Base-by-base conservation (phyloP, 805 yeast species). In the Candida ponderosae region DNA sequence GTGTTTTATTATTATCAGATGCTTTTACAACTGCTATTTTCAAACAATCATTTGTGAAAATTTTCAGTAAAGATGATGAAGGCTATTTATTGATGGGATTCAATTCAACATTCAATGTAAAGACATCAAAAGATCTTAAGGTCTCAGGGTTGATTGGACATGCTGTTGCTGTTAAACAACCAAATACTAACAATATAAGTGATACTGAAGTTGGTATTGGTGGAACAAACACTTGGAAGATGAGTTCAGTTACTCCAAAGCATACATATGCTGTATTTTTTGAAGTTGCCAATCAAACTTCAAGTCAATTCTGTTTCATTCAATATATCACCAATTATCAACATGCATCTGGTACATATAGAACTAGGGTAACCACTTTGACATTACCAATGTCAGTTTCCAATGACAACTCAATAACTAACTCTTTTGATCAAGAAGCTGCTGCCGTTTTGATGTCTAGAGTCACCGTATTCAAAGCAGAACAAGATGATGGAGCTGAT, bases 381-480 rank as follows among this genome's bases (percentile, higher is more conserved):
- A 68, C 70, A 14, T 68, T 77, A 34, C 71, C 76, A 38, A 69
- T 74, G 32, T 77, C 79, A n/a, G 64, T 66, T 31, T 72, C 81
- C 21, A 60, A 61, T 31, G 81, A 81, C 29, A 72, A 70, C 39
- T 74, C 81, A 20, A 65, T 74, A 40, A 67, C 73, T 5, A 66
- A 66, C 21, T 70, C 93, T n/a, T 93, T 93, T 59, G 99, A 93
- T 63, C 97, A 93, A 68, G 97, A 93, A 62, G 96, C 97, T 11
- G 96, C 98, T 4, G 95, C 96, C 14, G 97, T 89, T 1, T 66
- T 89, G 41, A 81, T 90, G 80, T 82, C 97, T 2, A 73, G 97
- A 56, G 74, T 90, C 38, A 93, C 96, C 10, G 88, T 90, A 32
- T 81, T 74, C 70, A 88, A 88, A 59, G 74, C 79, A 8, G 75